Evolutionary conservation across 2,329 filamentous ascomycete genomes (phyloP), one percentile per base, ranked within the genome.

Genomic region (Talaromyces islandicus): DNA sequence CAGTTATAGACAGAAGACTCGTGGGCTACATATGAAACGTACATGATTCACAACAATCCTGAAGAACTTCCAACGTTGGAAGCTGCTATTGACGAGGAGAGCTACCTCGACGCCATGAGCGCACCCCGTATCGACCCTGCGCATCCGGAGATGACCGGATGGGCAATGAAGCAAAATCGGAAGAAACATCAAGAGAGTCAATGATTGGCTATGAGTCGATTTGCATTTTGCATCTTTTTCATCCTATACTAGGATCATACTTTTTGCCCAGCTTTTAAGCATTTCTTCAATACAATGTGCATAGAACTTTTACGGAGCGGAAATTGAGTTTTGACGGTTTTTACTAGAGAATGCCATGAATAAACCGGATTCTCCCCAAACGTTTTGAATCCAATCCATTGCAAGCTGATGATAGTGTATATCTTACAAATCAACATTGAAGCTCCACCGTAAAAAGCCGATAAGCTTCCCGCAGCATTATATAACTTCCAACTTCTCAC

Each of bases 21-120:
- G 3, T 96, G 90, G 85, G 83, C 85, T 30, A 82, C 87, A 32
- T 96, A 92, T 73, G 83, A 88, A 60, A 85, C 89, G 65, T 88
- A 86, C 64, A 83, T 96, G 64, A 88, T 90, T 64, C 78, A 76
- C 54, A 71, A 78, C 48, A 73, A 80, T 11, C 66, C 76, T 3
- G 73, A 75, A 9, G 70, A 70, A 1, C 77, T 79, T 1, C 75
- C 79, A 4, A 76, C 78, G 57, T 73, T 89, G 21, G 75, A 80
- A 60, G 83, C 84, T 35, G 75, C 75, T 7, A 81, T 88, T 68
- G 78, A 78, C 60, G 81, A 85, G 63, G 80, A 82, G 58, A 77
- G 84, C 56, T 89, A 86, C 70, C 73, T 89, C 54, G 85, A 88
- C 71, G 78, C 77, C 9, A 85, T 89, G 70, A 86, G 84, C 69